Percentiles rank a stretch among this genome's conserved stretches.
Conservation (phyloP, 768 basidiomycete genomes). For the Tephrocybe sp. region DNA sequence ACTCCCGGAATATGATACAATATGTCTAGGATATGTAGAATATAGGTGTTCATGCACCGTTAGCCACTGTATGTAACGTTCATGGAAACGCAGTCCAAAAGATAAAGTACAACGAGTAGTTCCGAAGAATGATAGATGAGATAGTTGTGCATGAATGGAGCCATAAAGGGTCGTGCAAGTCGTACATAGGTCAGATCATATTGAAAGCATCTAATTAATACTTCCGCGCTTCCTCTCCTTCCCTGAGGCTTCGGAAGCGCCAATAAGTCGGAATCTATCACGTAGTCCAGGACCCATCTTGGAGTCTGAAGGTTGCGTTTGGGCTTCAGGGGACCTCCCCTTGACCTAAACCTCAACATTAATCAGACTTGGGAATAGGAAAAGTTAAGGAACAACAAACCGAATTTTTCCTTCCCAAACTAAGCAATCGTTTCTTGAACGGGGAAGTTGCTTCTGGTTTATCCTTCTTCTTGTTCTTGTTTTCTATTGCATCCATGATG, state of each 20-base stretch:
- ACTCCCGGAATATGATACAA: too few species aligned
- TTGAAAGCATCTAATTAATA: too few species aligned
- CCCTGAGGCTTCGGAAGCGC: constrained; percentile 38
- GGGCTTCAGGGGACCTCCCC: background rate
- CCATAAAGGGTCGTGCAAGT: too few species aligned
- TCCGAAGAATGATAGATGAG: too few species aligned
- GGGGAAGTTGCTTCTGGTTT: constrained; percentile 15
- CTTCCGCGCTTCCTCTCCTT: constrained; percentile 36
- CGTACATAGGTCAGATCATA: too few species aligned
- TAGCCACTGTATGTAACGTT: background rate
- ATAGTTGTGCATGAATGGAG: too few species aligned
- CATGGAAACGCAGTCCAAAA: background rate
- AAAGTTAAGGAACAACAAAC: constrained; percentile 26
- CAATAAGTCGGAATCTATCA: constrained; percentile 31
- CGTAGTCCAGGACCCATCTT: constrained; percentile 31
- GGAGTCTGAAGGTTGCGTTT: background rate
- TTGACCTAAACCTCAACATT: constrained; percentile 12
- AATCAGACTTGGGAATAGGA: background rate
- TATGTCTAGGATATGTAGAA: too few species aligned
- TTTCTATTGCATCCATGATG: constrained; percentile 57
- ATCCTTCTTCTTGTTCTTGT: constrained; percentile 38
- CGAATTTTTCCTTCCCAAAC: constrained; percentile 36
- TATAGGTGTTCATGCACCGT: background rate
- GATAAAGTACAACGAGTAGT: too few species aligned
- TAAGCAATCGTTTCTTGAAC: constrained; percentile 34